phyloP scores from a whole-genome alignment of 2,329 filamentous ascomycete species.

The Pseudogymnoascus sp. region DNA sequence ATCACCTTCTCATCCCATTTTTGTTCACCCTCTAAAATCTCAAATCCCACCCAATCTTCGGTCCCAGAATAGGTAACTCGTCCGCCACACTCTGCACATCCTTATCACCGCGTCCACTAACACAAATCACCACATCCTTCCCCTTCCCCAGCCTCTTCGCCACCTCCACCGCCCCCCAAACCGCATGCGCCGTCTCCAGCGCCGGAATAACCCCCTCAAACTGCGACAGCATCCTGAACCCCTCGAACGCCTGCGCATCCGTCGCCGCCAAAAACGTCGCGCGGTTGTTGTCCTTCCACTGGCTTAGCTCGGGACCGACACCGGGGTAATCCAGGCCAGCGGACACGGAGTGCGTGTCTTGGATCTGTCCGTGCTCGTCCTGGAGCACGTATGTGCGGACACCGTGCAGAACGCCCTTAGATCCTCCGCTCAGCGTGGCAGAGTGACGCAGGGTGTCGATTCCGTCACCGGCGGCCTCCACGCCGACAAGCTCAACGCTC shows the following conservation, averaged over 20 bases:
- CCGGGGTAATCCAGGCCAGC: slow-evolving; percentile 96
- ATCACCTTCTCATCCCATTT: neutral
- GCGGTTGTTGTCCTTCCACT: slow-evolving; percentile 84
- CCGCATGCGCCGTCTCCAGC: slow-evolving; percentile 84
- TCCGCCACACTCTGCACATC: slow-evolving; percentile 98
- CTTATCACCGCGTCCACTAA: slow-evolving; percentile 93
- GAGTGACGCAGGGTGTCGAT: slow-evolving; percentile 78
- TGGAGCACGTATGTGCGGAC: slow-evolving; percentile 94
- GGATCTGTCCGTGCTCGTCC: slow-evolving; percentile 85
- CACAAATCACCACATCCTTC: slow-evolving; percentile 85
- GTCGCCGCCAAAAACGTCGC: slow-evolving; percentile 88
- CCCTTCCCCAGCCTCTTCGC: slow-evolving; percentile 88
- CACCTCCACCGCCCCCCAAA: slow-evolving; percentile 80
- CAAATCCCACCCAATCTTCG: slow-evolving; percentile 71
- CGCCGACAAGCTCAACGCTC: slow-evolving; percentile 79
- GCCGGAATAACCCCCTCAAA: slow-evolving; percentile 96
- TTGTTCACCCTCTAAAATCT: slow-evolving; percentile 41
- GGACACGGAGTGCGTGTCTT: slow-evolving; percentile 91
- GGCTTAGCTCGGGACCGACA: slow-evolving; percentile 83
- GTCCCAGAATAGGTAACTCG: slow-evolving; percentile 79
- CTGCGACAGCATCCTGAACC: slow-evolving; percentile 77
- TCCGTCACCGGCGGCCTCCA: slow-evolving; percentile 92
- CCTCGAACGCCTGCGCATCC: slow-evolving; percentile 80
- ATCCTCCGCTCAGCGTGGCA: slow-evolving; percentile 77
- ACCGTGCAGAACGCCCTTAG: slow-evolving; percentile 89